Conservation (phyloP, 257 asterid genomes). For the Anisodus tanguticus region DNA sequence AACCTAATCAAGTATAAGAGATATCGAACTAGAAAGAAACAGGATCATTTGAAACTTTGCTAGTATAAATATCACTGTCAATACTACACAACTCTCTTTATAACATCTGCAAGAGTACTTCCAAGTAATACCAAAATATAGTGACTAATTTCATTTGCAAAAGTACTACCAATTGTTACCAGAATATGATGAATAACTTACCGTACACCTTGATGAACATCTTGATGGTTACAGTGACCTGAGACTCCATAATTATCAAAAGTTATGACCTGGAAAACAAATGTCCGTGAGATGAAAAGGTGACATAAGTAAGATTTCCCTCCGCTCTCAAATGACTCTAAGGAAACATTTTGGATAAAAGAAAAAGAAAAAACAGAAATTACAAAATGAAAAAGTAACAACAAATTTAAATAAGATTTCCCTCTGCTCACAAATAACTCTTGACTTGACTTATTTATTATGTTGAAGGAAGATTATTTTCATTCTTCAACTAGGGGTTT, state of each 20-base stretch:
- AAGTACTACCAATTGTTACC: background rate
- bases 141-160: slow-evolving; percentile 23
- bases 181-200: slow-evolving; percentile 38
- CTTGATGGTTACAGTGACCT: slow-evolving; percentile 85
- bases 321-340: background rate
- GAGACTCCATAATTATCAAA: slow-evolving; percentile 87
- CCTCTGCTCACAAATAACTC: background rate
- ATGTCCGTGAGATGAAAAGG: slow-evolving; percentile 10
- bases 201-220: slow-evolving; percentile 77
- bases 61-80: background rate
- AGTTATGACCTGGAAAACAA: slow-evolving; percentile 63
- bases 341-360: background rate
- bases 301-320: background rate
- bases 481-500: slow-evolving; percentile 6
- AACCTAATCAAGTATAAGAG: background rate
- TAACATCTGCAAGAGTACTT: background rate
- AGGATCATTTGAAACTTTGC: background rate
- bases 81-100: background rate
- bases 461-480: background rate
- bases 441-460: background rate
- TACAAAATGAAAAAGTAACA: background rate
- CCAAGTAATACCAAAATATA: background rate
- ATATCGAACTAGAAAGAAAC: slow-evolving; percentile 23
- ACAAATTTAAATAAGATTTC: background rate
- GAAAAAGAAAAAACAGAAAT: background rate